Base-by-base conservation (phyloP, 306 rosid species). In the Vigna unguiculata region DNA sequence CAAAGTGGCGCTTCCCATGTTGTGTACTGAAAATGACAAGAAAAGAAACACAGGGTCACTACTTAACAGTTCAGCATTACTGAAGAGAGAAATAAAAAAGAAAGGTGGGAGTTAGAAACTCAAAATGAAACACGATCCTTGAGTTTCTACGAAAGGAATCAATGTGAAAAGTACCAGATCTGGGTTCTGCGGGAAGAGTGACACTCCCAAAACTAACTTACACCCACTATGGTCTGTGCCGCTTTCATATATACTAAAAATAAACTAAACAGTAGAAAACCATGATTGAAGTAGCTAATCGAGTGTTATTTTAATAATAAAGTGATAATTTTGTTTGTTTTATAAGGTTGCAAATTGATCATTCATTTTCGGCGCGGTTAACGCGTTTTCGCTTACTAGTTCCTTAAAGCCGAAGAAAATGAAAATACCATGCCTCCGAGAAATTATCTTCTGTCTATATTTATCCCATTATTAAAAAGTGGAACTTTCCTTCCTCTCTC, bases 1-100 rank as follows among this genome's bases (percentile, higher is more conserved):
- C 87, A 86, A 72, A 66, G 69, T 75, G 59, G 74, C 77, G 59
- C 80, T 83, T 74, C 81, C 88, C 97, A 91, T 91, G 71, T 74
- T 79, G 66, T 66, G 84, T 65, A 76, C 85, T 77, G 86, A 83
- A 78, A 80, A 62, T 72, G 22, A 32, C 22, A 48, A 25, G 20
- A 57, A 72, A 40, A 71, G 43, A 49, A 70, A 69, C 21, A 75
- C 69, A 53, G 34, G 46, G 9, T 5, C 12, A 30, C 62, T 47
- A 43, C 3, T 40, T 49, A 57, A 64, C 70, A 63, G 48, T 10
- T 36, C 28, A 63, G 38, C 16, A 63, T 62, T 22, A 34, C 15
- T 51, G 24, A 5, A 51, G 41, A 57, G 9, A 24, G n/a, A 30
- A 14, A 40, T 9, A 46, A 21, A 62, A 24, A 16, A 32, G 17